Evolutionary conservation across 2,329 filamentous ascomycete genomes (phyloP).

Genomic region (Neonectria magnoliae): DNA sequence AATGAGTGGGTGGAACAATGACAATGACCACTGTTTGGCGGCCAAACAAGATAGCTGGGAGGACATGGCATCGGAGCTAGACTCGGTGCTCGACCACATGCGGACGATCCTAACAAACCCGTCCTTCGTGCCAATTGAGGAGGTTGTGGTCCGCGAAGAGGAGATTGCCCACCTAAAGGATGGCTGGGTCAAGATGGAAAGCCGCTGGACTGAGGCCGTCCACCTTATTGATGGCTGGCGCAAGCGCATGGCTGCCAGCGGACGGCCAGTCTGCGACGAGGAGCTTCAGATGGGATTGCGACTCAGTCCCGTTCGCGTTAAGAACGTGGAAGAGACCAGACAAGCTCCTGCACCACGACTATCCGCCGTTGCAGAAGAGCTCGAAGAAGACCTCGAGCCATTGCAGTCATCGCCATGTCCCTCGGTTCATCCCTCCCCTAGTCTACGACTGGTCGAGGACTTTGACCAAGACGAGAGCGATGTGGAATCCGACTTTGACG

Average conservation of each 20-base stretch:
- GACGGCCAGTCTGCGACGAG: conserved; percentile 74
- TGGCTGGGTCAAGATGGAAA: conserved; percentile 95
- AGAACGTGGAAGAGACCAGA: conserved; percentile 60
- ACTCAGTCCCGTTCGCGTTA: conserved; percentile 67
- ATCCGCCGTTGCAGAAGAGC: conserved; percentile 60
- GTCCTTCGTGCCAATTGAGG: conserved; percentile 94
- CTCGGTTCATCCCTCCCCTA: conserved; percentile 28
- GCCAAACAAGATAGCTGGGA: conserved; percentile 57
- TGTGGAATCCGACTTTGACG: conserved; percentile 55
- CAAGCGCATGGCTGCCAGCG: conserved; percentile 77
- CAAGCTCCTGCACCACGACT: conserved; percentile 52
- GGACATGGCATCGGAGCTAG: conserved; percentile 79
- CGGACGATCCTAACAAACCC: conserved; percentile 90
- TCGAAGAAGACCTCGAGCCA: conserved; percentile 45
- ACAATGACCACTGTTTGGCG: conserved; percentile 44
- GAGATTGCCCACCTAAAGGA: conserved; percentile 85
- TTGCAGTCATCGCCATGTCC: conserved; percentile 44
- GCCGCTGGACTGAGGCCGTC: conserved; percentile 88
- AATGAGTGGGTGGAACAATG: conserved; percentile 67
- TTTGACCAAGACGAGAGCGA: conserved; percentile 49
- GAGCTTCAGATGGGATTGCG: conserved; percentile 75
- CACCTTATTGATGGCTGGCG: conserved; percentile 93
- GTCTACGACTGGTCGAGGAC: conserved; percentile 30
- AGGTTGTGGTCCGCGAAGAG: conserved; percentile 90
- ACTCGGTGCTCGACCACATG: conserved; percentile 81